Evolutionary conservation across 2,329 filamentous ascomycete genomes (phyloP).

Genomic region (Penicillium sp.): DNA sequence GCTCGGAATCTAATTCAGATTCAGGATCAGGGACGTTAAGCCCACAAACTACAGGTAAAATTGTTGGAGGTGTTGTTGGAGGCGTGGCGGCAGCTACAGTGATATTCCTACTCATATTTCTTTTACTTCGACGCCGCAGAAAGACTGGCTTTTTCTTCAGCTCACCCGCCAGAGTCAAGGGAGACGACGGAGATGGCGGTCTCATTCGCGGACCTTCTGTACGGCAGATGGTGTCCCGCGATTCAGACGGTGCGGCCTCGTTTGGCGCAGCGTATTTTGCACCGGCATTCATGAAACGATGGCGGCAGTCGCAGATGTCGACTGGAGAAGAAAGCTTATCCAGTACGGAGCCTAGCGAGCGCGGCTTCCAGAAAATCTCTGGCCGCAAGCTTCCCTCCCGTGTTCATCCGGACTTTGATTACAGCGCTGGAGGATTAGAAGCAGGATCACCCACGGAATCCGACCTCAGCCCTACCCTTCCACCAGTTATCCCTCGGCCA

Average conservation of each 20-base stretch:
- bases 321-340: slow-evolving; percentile 41
- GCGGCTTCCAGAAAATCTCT: slow-evolving; percentile 56
- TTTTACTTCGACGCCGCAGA: slow-evolving; percentile 47
- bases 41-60: slow-evolving; percentile 52
- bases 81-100: slow-evolving; percentile 59
- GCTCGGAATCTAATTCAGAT: slow-evolving; percentile 13
- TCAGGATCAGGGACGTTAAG: slow-evolving; percentile 25
- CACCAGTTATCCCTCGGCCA: slow-evolving; percentile 31
- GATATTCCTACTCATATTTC: slow-evolving; percentile 8
- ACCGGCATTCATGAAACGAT: slow-evolving; percentile 47
- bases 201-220: slow-evolving; percentile 9
- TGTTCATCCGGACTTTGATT: slow-evolving; percentile 52
- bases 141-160: slow-evolving; percentile 44
- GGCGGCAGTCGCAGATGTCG: slow-evolving; percentile 44
- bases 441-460: slow-evolving; percentile 38
- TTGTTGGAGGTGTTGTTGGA: slow-evolving; percentile 68
- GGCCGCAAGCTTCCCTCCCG: slow-evolving; percentile 55
- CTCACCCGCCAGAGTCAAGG: slow-evolving; percentile 3
- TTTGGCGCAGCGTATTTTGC: slow-evolving; percentile 45
- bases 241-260: slow-evolving; percentile 45
- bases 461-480: slow-evolving; percentile 29
- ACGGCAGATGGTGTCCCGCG: slow-evolving; percentile 41
- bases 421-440: slow-evolving; percentile 46
- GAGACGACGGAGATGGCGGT: slow-evolving; percentile 4
- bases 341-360: slow-evolving; percentile 45